Evolutionary conservation across 495 filamentous ascomycete species (phyloP).

Genomic region (Penicillium lagena): DNA sequence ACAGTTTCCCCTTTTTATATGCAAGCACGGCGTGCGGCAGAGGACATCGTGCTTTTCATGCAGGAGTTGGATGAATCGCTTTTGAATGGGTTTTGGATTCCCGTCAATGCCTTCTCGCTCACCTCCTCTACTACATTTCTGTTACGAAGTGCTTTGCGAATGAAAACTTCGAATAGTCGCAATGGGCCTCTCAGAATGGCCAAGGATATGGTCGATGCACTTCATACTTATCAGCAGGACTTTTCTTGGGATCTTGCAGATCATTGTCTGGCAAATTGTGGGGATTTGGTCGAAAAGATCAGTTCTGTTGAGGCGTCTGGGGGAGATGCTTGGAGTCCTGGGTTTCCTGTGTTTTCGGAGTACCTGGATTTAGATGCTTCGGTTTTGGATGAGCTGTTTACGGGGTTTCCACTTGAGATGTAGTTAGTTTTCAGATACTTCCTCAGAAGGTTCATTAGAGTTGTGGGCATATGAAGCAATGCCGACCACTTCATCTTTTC

Average conservation of each 20-base stretch:
- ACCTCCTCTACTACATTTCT: constrained; percentile 25
- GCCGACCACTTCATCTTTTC: too few relatives aligned
- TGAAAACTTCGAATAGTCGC: constrained; percentile 1
- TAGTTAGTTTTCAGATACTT: too few relatives aligned
- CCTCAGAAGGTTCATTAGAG: too few relatives aligned
- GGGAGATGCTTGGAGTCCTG: too few relatives aligned
- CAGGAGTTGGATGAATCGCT: constrained; percentile 22
- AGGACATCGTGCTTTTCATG: constrained; percentile 27
- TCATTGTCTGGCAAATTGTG: constrained; percentile 4
- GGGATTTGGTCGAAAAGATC: too few relatives aligned
- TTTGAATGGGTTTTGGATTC: constrained; percentile 29
- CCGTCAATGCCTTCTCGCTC: constrained; percentile 22
- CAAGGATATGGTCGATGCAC: background rate
- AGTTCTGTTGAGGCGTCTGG: too few relatives aligned
- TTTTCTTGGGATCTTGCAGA: constrained; percentile 14
- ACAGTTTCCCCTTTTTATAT: constrained; percentile 8
- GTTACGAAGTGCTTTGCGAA: constrained; percentile 8
- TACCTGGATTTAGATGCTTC: too few relatives aligned
- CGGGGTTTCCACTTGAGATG: too few relatives aligned
- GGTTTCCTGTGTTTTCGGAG: too few relatives aligned
- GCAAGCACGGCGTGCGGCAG: constrained; percentile 22
- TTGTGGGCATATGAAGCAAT: too few relatives aligned
- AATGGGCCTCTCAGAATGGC: constrained; percentile 9
- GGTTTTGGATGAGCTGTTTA: too few relatives aligned
- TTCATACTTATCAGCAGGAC: constrained; percentile 3